Evolutionary conservation across 768 basidiomycete species (phyloP).

Genomic region (Podaxis carcinomalis): DNA sequence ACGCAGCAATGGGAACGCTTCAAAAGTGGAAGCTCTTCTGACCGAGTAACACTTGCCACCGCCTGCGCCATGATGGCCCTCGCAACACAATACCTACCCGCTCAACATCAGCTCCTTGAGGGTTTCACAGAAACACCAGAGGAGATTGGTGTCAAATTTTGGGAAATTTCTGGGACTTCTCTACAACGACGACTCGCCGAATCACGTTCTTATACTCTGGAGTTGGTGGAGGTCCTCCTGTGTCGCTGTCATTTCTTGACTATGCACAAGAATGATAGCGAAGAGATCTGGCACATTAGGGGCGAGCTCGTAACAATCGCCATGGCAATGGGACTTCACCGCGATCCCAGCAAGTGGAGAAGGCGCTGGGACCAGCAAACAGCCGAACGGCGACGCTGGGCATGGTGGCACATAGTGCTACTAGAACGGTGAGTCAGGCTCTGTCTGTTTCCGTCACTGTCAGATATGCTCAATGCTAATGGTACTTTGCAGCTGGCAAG

Average conservation of each 20-base stretch:
- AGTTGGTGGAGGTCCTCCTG: constrained; percentile 72
- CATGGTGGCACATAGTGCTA: constrained; percentile 86
- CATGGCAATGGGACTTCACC: constrained; percentile 81
- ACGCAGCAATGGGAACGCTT: constrained; percentile 66
- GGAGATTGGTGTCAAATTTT: constrained; percentile 62
- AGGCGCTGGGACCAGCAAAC: constrained; percentile 51
- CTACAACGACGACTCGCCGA: constrained; percentile 61
- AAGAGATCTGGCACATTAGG: constrained; percentile 75
- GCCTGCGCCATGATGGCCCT: constrained; percentile 74
- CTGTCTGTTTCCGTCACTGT: constrained; percentile 6
- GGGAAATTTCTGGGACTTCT: constrained; percentile 62
- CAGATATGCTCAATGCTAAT: constrained; percentile 10
- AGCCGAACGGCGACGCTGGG: constrained; percentile 80
- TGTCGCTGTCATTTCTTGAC: constrained; percentile 70
- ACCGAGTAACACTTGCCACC: constrained; percentile 67
- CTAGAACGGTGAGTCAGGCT: constrained; percentile 58
- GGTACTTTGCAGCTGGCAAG: constrained; percentile 62
- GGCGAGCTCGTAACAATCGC: constrained; percentile 73
- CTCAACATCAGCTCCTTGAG: constrained; percentile 57
- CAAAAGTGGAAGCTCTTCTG: constrained; percentile 60
- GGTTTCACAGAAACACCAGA: constrained; percentile 46
- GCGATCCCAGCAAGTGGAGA: constrained; percentile 78
- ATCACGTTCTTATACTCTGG: constrained; percentile 57
- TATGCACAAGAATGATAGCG: constrained; percentile 68
- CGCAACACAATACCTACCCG: constrained; percentile 67